Conservation (phyloP, 192 early-diverging fungal genomes). For the Coemansia sp. region DNA sequence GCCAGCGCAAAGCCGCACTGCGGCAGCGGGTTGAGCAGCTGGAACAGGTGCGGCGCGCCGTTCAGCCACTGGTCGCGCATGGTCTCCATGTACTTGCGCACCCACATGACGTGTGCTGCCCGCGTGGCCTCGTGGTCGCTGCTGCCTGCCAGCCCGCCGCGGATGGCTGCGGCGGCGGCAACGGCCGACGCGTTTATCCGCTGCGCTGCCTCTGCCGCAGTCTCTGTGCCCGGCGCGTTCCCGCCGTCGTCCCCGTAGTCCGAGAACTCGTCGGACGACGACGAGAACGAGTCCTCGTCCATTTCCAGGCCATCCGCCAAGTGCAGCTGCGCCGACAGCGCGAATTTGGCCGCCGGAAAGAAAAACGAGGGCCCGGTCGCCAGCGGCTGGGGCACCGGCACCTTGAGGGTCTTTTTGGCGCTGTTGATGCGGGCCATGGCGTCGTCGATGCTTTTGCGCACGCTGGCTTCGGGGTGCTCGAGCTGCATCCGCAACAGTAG, state of each 20-base stretch:
- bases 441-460: conserved; percentile 25
- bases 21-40: conserved; percentile 39
- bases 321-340: conserved; percentile 10
- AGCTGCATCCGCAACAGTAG: conserved; percentile 33
- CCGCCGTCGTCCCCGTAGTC: conserved; percentile 21
- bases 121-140: conserved; percentile 18
- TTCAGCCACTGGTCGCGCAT: conserved; percentile 27
- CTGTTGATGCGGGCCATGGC: conserved; percentile 32
- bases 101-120: conserved; percentile 22
- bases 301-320: conserved; percentile 4
- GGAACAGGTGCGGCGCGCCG: conserved; percentile 41
- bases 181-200: conserved; percentile 1
- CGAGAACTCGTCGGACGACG: conserved; percentile 44
- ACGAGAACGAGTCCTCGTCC: conserved; percentile 30
- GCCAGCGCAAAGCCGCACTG: conserved; percentile 38
- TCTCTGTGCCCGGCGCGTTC: neutral
- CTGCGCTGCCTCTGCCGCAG: neutral
- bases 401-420: conserved; percentile 34
- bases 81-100: conserved; percentile 19
- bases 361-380: conserved; percentile 37
- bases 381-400: conserved; percentile 34
- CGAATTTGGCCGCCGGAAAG: conserved; percentile 28
- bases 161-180: conserved; percentile 7
- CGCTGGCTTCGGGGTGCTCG: conserved; percentile 35
- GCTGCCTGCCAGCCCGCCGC: conserved; percentile 4